A percentile compares a stretch with the other conserved stretches of the same genome.
These are phyloP conservation scores for Didymella lethalis DNA, from an alignment of 2,329 filamentous ascomycete species.

Conservation along the genomic window DNA sequence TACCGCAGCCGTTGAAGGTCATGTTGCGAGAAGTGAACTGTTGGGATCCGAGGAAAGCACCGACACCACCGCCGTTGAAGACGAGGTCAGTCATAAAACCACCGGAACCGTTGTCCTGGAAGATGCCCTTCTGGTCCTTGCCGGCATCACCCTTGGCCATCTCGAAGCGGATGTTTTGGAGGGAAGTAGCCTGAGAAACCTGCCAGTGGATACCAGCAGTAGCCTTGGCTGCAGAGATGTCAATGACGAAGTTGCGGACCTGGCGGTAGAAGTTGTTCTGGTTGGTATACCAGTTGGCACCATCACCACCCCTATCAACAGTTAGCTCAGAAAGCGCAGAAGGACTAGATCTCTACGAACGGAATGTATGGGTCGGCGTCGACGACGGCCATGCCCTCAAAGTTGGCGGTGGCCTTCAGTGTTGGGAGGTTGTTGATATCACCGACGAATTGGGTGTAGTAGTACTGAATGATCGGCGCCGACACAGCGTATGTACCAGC, in stretches of 20 bases:
- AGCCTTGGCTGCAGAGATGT: constrained; percentile 52
- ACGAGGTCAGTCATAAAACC: constrained; percentile 67
- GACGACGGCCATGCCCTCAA: constrained; percentile 86
- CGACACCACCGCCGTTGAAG: constrained; percentile 68
- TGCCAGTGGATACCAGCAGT: constrained; percentile 71
- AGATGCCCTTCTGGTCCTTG: constrained; percentile 65
- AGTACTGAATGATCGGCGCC: constrained; percentile 80
- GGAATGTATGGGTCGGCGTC: constrained; percentile 84
- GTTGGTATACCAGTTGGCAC: constrained; percentile 60
- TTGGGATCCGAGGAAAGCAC: constrained; percentile 69
- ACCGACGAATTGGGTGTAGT: constrained; percentile 93
- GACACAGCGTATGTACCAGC: constrained; percentile 85
- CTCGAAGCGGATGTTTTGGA: constrained; percentile 69
- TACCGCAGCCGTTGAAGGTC: constrained; percentile 59
- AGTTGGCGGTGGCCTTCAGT: constrained; percentile 70
- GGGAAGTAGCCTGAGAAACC: constrained; percentile 69
- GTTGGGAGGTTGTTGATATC: constrained; percentile 76
- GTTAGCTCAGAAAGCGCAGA: too few species aligned
- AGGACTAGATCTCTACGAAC: constrained; percentile 28
- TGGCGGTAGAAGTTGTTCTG: constrained; percentile 66
- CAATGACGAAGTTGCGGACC: constrained; percentile 63
- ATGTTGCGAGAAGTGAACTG: constrained; percentile 65
- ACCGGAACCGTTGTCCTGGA: constrained; percentile 67
- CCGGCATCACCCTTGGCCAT: constrained; percentile 57
- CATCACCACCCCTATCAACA: constrained; percentile 56